phyloP scores from a whole-genome alignment of 2,329 filamentous ascomycete species.

The Pochonia chlamydosporia region DNA sequence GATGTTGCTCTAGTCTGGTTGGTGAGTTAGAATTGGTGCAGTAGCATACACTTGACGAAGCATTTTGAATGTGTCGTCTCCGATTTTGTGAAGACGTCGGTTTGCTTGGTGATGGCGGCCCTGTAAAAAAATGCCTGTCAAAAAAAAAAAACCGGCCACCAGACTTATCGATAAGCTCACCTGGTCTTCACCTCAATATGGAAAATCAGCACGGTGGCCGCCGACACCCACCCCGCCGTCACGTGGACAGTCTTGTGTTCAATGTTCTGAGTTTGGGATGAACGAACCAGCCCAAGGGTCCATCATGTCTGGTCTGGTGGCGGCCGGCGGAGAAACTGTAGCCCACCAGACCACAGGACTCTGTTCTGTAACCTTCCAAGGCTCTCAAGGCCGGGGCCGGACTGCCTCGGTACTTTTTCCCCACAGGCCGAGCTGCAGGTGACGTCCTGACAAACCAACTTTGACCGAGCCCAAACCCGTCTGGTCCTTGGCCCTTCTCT shows the following conservation, averaged over 20 bases:
- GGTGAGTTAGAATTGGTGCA: not conserved
- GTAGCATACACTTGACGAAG: slow-evolving; percentile 42
- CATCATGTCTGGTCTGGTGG: no score
- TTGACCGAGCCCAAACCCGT: slow-evolving; percentile 2
- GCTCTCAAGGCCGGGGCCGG: slow-evolving; percentile 9
- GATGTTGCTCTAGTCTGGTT: not conserved
- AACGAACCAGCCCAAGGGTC: no score
- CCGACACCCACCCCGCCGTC: slow-evolving; percentile 23
- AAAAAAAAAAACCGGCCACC: slow-evolving; percentile 20
- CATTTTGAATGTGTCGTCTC: slow-evolving; percentile 27
- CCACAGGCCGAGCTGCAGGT: slow-evolving; percentile 12
- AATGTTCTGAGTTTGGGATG: no score
- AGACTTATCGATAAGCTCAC: slow-evolving; percentile 28
- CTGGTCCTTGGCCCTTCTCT: slow-evolving; percentile 1
- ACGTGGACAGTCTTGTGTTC: no score
- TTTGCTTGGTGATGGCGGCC: not conserved
- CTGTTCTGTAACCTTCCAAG: not conserved
- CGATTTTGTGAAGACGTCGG: not conserved
- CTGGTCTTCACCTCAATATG: no score
- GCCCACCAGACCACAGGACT: not conserved
- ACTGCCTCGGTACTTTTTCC: slow-evolving; percentile 16
- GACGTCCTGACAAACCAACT: slow-evolving; percentile 12
- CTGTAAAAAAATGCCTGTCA: not conserved
- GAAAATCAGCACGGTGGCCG: no score
- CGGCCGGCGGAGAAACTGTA: slow-evolving; percentile 1